Percentiles rank a stretch among this genome's conserved stretches.
phyloP scores from a whole-genome alignment of 495 filamentous ascomycete species.

The Pseudoneurospora amorphoporcata region DNA sequence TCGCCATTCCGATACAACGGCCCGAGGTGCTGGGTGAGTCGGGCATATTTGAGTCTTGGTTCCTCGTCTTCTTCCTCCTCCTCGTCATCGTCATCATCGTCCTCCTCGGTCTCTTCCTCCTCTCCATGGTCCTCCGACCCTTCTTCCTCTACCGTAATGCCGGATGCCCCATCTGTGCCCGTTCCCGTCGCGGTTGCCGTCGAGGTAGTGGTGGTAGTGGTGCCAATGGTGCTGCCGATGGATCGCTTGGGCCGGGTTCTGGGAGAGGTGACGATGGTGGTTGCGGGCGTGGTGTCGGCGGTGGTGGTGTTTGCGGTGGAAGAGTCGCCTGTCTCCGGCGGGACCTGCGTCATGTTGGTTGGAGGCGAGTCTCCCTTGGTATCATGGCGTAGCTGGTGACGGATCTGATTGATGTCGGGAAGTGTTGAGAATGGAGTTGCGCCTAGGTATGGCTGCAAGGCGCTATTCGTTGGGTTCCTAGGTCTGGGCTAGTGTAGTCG shows the following conservation, averaged over 20 bases:
- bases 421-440: background rate
- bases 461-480: background rate
- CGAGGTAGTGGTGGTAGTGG: background rate
- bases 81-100: constrained; percentile 54
- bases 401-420: background rate
- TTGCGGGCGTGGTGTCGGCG: background rate
- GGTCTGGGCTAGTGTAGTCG: too few species aligned
- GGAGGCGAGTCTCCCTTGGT: constrained; percentile 5
- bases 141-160: background rate
- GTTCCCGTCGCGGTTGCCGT: background rate
- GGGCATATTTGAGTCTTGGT: constrained; percentile 83
- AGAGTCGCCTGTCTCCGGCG: constrained; percentile 29
- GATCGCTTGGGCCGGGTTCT: background rate
- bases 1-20: constrained; percentile 88
- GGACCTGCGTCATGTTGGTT: constrained; percentile 36
- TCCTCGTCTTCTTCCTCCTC: constrained; percentile 93
- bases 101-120: constrained; percentile 18
- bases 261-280: background rate
- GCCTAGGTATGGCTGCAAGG: background rate
- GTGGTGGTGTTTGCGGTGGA: background rate
- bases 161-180: constrained; percentile 3
- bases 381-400: constrained; percentile 15
- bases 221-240: background rate
- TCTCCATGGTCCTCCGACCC: constrained; percentile 6
- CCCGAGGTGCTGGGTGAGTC: constrained; percentile 67